Percentiles rank a stretch among this genome's conserved stretches.
Evolutionary conservation across 345 rosid species (phyloP).

Genomic region (Hibiscus syriacus): DNA sequence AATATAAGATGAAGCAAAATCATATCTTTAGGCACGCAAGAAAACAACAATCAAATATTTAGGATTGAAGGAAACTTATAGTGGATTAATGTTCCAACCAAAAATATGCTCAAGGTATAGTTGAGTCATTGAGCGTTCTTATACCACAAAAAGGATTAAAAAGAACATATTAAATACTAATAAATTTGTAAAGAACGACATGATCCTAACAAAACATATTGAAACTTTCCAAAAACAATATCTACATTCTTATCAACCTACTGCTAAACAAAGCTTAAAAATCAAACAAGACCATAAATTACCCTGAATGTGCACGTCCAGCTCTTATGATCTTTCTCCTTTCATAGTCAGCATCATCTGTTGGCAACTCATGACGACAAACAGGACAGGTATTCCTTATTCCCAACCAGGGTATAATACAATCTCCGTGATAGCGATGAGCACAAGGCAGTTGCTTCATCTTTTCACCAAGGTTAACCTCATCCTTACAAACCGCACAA

Average conservation of each 20-base stretch:
- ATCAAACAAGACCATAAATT: conserved; percentile 12
- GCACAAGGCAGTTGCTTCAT: too few relatives aligned
- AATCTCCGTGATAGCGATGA: conserved; percentile 76
- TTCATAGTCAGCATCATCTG: too few relatives aligned
- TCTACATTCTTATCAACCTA: too few relatives aligned
- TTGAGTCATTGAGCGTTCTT: conserved; percentile 18
- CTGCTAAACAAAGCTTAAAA: conserved; percentile 15
- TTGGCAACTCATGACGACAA: too few relatives aligned
- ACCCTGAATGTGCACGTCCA: conserved; percentile 24
- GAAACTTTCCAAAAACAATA: conserved; percentile 12
- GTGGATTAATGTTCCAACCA: conserved; percentile 9
- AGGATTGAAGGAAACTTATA: conserved; percentile 9
- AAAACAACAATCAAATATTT: too few relatives aligned
- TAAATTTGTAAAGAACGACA: conserved; percentile 11
- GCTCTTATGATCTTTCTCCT: conserved; percentile 34
- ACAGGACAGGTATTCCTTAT: too few relatives aligned
- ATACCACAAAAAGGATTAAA: conserved; percentile 5
- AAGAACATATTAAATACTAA: conserved; percentile 10
- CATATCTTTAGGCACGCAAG: background rate
- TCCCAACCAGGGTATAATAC: conserved; percentile 76
- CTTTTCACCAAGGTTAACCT: too few relatives aligned
- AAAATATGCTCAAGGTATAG: conserved; percentile 16
- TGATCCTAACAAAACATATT: conserved; percentile 11
- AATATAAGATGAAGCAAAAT: too few relatives aligned
- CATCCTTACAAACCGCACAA: too few relatives aligned